Evolutionary conservation across 306 rosid genomes (phyloP).

Genomic region (Canavalia ensiformis): DNA sequence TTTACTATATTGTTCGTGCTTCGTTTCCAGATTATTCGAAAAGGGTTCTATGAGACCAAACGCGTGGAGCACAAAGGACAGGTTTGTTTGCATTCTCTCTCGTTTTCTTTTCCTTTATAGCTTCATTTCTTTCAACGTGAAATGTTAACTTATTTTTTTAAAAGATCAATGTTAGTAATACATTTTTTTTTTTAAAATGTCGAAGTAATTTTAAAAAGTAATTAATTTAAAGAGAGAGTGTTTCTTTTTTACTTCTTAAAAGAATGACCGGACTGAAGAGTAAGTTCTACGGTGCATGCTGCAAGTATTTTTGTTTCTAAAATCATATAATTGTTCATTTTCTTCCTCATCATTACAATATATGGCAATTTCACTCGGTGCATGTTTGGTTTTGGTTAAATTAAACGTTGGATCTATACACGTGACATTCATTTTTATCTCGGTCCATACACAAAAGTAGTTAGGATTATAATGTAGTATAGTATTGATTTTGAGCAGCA

Average conservation of each 20-base stretch:
- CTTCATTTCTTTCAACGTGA: not conserved
- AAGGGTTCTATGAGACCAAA: slow-evolving; percentile 81
- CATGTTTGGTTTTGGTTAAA: not conserved
- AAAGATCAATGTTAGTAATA: too few relatives aligned
- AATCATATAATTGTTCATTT: too few relatives aligned
- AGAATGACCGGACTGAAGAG: too few relatives aligned
- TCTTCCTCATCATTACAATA: not conserved
- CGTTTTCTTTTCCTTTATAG: not conserved
- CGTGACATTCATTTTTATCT: not conserved
- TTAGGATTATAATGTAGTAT: not conserved
- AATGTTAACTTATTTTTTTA: not conserved
- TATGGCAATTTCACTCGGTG: not conserved
- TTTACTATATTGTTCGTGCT: not conserved
- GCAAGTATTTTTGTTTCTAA: too few relatives aligned
- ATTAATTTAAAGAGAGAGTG: too few relatives aligned
- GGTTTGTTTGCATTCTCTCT: slow-evolving; percentile 52
- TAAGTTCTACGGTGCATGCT: too few relatives aligned
- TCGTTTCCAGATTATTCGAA: slow-evolving; percentile 69
- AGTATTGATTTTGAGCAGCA: not conserved
- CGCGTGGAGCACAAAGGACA: slow-evolving; percentile 87
- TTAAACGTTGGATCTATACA: not conserved
- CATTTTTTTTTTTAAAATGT: too few relatives aligned
- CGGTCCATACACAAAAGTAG: not conserved
- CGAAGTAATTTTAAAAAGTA: too few relatives aligned
- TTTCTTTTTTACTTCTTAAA: too few relatives aligned